These are phyloP conservation scores for Crepidotus variabilis DNA, from an alignment of 768 basidiomycete species.

Conservation along the genomic window DNA sequence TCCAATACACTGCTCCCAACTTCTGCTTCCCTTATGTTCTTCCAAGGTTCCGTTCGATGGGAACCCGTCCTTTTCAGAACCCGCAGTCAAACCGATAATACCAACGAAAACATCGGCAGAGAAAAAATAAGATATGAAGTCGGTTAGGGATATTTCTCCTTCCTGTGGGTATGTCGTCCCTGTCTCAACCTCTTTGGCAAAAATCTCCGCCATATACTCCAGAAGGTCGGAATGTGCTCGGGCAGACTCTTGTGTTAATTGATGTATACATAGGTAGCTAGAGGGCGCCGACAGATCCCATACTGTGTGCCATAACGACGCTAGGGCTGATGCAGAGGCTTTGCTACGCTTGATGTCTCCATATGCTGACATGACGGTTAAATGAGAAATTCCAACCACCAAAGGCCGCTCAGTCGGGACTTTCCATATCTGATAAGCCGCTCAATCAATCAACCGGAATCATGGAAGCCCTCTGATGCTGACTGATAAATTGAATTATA, in stretches of 20 bases:
- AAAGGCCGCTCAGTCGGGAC: neutral
- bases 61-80: conserved; percentile 6
- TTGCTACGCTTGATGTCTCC: conserved; percentile 46
- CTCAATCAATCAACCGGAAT: neutral
- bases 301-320: conserved; percentile 42
- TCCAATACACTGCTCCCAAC: conserved; percentile 68
- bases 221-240: conserved; percentile 44
- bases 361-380: conserved; percentile 63
- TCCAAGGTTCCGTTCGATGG: conserved; percentile 4
- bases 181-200: conserved; percentile 70
- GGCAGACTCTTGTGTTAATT: conserved; percentile 43
- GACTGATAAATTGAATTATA: too few species aligned
- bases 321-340: conserved; percentile 30
- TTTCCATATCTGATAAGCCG: conserved; percentile 3
- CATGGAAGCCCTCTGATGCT: too few species aligned
- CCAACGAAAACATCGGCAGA: conserved; percentile 74
- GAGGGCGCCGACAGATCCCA: conserved; percentile 5
- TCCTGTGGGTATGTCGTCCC: conserved; percentile 89
- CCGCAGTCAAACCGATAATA: conserved; percentile 29
- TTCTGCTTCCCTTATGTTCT: conserved; percentile 38
- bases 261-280: conserved; percentile 43
- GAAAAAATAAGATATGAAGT: conserved; percentile 77
- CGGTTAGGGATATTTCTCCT: conserved; percentile 42
- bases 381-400: neutral
- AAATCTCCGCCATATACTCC: conserved; percentile 54